Evolutionary conservation across 2,329 filamentous ascomycete genomes (phyloP).

Genomic region (Dactylellina cionopaga): DNA sequence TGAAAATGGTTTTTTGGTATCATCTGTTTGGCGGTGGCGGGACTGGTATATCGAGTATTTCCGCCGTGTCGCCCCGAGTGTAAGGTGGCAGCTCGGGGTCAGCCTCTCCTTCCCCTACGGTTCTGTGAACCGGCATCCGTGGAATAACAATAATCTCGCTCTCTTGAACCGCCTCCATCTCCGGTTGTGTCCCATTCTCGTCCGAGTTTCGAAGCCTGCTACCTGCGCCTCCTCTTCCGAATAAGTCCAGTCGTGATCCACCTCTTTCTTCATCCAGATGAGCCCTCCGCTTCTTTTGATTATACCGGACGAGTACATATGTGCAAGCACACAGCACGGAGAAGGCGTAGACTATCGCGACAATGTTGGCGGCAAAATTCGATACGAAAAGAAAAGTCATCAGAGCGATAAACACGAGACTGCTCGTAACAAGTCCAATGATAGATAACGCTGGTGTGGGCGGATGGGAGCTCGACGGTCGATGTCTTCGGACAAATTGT

Average conservation of each 20-base stretch:
- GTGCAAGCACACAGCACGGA: constrained; percentile 38
- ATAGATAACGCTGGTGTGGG: constrained; percentile 47
- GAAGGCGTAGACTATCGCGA: constrained; percentile 45
- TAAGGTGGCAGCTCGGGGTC: constrained; percentile 48
- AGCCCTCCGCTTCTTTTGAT: constrained; percentile 34
- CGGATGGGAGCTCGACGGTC: constrained; percentile 19
- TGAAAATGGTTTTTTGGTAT: constrained; percentile 4
- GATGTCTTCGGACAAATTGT: constrained; percentile 28
- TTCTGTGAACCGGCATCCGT: constrained; percentile 43
- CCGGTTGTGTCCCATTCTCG: constrained; percentile 13
- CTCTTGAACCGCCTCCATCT: constrained; percentile 48
- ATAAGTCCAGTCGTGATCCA: constrained; percentile 22
- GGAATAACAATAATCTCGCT: constrained; percentile 51
- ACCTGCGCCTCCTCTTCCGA: constrained; percentile 1
- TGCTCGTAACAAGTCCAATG: constrained; percentile 40
- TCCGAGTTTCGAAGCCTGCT: not conserved
- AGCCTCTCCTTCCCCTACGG: constrained; percentile 39
- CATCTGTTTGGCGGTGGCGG: constrained; percentile 26
- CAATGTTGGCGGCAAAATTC: constrained; percentile 46
- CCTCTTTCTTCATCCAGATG: constrained; percentile 21
- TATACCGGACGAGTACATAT: constrained; percentile 40
- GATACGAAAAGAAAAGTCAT: constrained; percentile 45
- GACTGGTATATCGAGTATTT: constrained; percentile 37
- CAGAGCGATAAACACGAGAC: constrained; percentile 39
- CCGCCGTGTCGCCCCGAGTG: constrained; percentile 20